Evolutionary conservation across 148 eudicot species (phyloP).

Genomic region (Fallopia convolvulus): DNA sequence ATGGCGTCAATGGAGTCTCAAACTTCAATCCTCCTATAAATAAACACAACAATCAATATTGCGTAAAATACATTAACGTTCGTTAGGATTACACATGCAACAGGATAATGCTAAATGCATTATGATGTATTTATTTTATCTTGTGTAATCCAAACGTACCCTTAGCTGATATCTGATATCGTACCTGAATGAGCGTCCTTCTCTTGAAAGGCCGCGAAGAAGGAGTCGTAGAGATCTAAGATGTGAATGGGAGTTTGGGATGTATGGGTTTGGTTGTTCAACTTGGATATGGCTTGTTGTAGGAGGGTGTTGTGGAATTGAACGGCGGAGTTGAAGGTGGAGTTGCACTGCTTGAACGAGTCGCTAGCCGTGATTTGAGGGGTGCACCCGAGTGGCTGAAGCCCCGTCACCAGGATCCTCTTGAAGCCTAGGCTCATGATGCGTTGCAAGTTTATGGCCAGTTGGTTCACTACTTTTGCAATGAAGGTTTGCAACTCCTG

Average conservation of each 20-base stretch:
- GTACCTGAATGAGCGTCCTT: neutral
- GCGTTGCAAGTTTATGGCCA: conserved; percentile 33
- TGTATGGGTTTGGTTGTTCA: conserved; percentile 26
- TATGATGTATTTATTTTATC: too few relatives aligned
- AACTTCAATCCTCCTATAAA: conserved; percentile 15
- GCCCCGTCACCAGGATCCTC: conserved; percentile 44
- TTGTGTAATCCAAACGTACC: too few relatives aligned
- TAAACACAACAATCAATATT: neutral
- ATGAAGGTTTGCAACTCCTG: conserved; percentile 54
- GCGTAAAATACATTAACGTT: neutral
- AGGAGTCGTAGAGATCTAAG: conserved; percentile 41
- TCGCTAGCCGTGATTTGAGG: conserved; percentile 32
- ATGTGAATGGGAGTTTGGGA: conserved; percentile 17
- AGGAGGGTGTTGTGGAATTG: conserved; percentile 26
- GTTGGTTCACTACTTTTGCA: conserved; percentile 43
- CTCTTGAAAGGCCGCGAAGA: conserved; percentile 46
- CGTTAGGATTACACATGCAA: too few relatives aligned
- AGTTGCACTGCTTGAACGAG: conserved; percentile 31
- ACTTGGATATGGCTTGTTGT: conserved; percentile 32
- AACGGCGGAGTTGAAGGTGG: conserved; percentile 18
- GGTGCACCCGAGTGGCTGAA: conserved; percentile 71
- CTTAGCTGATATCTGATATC: too few relatives aligned
- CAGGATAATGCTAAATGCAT: neutral
- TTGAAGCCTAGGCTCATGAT: conserved; percentile 45
- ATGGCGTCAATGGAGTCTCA: conserved; percentile 55